These are phyloP conservation scores for Xylaria acuta DNA, from an alignment of 495 filamentous ascomycete species.

Conservation along the genomic window DNA sequence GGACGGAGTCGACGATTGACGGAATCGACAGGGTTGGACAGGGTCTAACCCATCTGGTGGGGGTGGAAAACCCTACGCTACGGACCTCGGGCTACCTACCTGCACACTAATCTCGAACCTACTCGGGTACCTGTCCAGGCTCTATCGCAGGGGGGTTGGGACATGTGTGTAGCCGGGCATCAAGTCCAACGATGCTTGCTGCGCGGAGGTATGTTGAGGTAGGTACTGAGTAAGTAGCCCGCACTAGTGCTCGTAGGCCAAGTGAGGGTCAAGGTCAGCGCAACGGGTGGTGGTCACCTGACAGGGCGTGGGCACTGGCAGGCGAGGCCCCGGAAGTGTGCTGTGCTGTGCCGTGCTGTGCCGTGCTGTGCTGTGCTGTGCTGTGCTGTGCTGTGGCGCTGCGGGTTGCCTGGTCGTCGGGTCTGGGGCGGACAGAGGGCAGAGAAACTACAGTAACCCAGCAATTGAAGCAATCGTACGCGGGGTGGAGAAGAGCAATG, in stretches of 20 bases:
- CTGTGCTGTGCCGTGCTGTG: no score
- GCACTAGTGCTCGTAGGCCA: background rate
- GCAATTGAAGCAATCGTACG: conserved; percentile 26
- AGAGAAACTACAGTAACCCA: conserved; percentile 5
- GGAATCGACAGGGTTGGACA: conserved; percentile 16
- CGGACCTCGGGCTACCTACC: conserved; percentile 12
- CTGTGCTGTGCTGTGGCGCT: conserved; percentile 16
- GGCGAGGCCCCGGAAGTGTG: no score
- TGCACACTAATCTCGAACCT: no score
- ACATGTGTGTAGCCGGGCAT: background rate
- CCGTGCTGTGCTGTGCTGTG: no score
- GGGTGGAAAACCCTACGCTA: conserved; percentile 11
- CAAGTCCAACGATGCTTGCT: background rate
- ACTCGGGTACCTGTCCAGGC: background rate
- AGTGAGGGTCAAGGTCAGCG: background rate
- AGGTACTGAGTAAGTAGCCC: background rate
- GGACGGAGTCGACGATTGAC: background rate
- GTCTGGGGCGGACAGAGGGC: conserved; percentile 19
- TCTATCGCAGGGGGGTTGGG: conserved; percentile 6
- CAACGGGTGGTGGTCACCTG: background rate
- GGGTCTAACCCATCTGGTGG: conserved; percentile 12
- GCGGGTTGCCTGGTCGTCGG: background rate
- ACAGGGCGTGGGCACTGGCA: background rate
- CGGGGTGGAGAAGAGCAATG: conserved; percentile 9
- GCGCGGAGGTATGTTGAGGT: background rate